Evolutionary conservation across 2,329 filamentous ascomycete genomes (phyloP).

Genomic region (Paracamarosporium sp.): DNA sequence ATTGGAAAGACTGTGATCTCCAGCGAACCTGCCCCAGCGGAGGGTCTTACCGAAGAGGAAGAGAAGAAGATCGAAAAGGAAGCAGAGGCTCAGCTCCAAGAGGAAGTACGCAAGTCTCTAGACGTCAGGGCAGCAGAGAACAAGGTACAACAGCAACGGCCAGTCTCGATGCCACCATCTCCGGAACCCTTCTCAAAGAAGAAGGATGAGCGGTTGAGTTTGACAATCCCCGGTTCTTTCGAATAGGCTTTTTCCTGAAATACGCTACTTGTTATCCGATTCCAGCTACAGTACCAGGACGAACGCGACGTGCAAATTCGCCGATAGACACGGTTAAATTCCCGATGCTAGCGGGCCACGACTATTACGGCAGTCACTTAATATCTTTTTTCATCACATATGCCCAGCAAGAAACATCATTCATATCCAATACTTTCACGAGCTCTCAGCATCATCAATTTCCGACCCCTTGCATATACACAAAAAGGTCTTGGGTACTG

Average conservation of each 20-base stretch:
- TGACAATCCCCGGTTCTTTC: constrained; percentile 44
- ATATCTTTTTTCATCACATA: constrained; percentile 8
- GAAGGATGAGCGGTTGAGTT: constrained; percentile 42
- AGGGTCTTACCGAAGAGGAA: constrained; percentile 30
- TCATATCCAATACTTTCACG: constrained; percentile 2
- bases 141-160: constrained; percentile 25
- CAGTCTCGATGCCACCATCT: constrained; percentile 32
- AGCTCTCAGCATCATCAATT: neutral
- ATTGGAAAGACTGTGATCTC: constrained; percentile 47
- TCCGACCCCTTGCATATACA: constrained; percentile 8
- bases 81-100: constrained; percentile 43
- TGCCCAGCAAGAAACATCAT: neutral
- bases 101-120: constrained; percentile 35
- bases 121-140: constrained; percentile 22
- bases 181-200: constrained; percentile 24
- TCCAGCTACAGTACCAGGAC: no score
- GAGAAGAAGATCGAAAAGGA: constrained; percentile 44
- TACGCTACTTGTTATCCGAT: neutral
- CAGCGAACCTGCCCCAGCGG: constrained; percentile 10
- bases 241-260: constrained; percentile 11
- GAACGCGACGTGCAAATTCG: neutral
- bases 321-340: neutral
- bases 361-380: constrained; percentile 9
- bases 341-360: neutral
- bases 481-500: constrained; percentile 9